phyloP scores from a whole-genome alignment of 139 green algal species.

The Eudorina sp. region DNA sequence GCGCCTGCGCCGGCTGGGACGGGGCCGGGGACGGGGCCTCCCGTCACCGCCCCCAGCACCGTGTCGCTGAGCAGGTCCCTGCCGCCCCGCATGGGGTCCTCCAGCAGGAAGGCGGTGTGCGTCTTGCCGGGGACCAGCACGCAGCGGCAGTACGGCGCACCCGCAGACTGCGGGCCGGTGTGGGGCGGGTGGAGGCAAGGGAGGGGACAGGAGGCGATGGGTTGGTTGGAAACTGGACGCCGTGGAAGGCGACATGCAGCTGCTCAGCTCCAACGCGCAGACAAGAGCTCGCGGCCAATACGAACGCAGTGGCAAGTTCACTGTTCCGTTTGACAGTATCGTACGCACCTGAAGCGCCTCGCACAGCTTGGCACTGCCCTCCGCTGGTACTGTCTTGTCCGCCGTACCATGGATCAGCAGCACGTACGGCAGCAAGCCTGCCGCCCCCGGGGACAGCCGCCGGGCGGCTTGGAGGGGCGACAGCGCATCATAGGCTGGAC shows the following conservation, averaged over 20 bases:
- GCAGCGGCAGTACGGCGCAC: constrained; percentile 35
- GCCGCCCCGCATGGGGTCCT: constrained; percentile 72
- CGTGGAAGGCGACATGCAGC: no score
- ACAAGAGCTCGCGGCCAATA: no score
- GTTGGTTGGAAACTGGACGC: no score
- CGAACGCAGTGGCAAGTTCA: no score
- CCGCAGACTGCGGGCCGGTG: constrained; percentile 39
- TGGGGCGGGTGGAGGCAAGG: background rate
- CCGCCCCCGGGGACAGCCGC: background rate
- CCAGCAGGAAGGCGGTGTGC: constrained; percentile 74
- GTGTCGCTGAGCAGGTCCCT: constrained; percentile 66
- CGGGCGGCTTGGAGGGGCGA: constrained; percentile 75
- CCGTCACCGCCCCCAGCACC: constrained; percentile 60
- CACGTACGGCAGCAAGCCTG: constrained; percentile 66
- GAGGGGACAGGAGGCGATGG: no score
- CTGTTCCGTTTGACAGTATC: no score
- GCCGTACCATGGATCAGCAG: constrained; percentile 87
- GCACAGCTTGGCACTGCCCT: constrained; percentile 70
- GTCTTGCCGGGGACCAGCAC: constrained; percentile 68
- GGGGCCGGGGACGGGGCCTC: no score
- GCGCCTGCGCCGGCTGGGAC: background rate
- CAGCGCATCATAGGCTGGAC: constrained; percentile 68
- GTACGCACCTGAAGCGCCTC: constrained; percentile 68
- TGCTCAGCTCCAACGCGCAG: no score
- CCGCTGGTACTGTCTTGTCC: constrained; percentile 84